Evolutionary conservation across 352 stramenopile species (phyloP).

Genomic region (Pythium oligandrum): DNA sequence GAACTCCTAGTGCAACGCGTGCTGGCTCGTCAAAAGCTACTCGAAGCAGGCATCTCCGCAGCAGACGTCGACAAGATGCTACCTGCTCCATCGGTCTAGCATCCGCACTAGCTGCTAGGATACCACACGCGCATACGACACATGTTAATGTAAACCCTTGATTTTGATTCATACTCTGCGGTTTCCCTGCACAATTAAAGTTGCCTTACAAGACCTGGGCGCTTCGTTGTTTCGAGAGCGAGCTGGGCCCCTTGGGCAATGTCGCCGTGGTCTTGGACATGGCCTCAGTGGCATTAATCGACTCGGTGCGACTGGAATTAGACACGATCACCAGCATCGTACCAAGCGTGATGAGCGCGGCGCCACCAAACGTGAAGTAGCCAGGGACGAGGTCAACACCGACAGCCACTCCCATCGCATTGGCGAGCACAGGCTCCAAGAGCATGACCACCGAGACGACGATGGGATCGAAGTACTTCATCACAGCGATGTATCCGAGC

Average conservation of each 20-base stretch:
- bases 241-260: conserved; percentile 34
- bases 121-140: no score
- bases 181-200: no score
- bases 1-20: conserved; percentile 46
- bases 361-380: conserved; percentile 56
- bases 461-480: conserved; percentile 92
- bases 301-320: conserved; percentile 68
- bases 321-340: conserved; percentile 71
- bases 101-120: no score
- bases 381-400: conserved; percentile 78
- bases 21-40: conserved; percentile 45
- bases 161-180: no score
- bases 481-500: conserved; percentile 80
- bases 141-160: no score
- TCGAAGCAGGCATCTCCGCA: conserved; percentile 39
- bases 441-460: conserved; percentile 88
- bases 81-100: conserved; percentile 1
- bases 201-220: conserved; percentile 19
- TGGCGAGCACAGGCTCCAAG: conserved; percentile 79
- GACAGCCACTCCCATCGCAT: conserved; percentile 64
- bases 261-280: conserved; percentile 47
- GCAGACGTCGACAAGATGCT: conserved; percentile 30
- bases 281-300: conserved; percentile 79
- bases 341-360: conserved; percentile 60
- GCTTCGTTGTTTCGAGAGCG: conserved; percentile 16